Evolutionary conservation across 2,329 filamentous ascomycete genomes (phyloP).

Genomic region (Akanthomyces muscarius): DNA sequence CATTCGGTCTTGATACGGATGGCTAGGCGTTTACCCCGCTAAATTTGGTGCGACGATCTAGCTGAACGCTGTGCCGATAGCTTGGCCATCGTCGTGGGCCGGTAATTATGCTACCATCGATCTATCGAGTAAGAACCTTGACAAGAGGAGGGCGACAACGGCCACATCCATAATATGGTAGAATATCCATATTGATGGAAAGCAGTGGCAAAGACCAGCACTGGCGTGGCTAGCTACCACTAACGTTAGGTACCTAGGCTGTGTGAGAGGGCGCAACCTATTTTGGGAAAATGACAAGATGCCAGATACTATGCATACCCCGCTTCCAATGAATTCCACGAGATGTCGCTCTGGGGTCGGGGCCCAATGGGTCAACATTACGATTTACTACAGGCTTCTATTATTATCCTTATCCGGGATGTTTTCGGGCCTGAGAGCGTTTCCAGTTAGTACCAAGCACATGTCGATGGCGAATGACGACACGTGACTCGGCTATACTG

Average conservation of each 20-base stretch:
- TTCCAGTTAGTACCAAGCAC: neutral
- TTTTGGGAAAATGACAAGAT: neutral
- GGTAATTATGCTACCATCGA: neutral
- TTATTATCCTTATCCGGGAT: neutral
- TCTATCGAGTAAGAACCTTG: neutral
- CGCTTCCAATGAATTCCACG: neutral
- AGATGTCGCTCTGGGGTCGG: neutral
- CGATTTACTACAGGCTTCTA: neutral
- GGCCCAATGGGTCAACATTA: neutral
- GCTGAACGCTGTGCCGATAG: neutral
- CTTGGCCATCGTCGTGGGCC: neutral
- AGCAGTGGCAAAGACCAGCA: neutral
- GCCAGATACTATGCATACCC: slow-evolving; percentile 2
- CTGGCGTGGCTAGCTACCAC: too few relatives aligned
- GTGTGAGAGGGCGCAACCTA: neutral
- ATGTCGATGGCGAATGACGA: slow-evolving; percentile 1
- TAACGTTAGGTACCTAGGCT: too few relatives aligned
- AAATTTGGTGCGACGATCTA: slow-evolving; percentile 1
- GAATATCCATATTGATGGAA: neutral
- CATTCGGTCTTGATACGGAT: neutral
- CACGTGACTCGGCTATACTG: slow-evolving; percentile 12
- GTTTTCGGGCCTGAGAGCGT: neutral
- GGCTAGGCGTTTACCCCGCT: neutral
- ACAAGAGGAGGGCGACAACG: neutral
- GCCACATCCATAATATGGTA: neutral